A percentile compares a stretch with the other conserved stretches of the same genome.
Conservation (phyloP, 495 filamentous ascomycete genomes). For the Penicillium samsonianum region DNA sequence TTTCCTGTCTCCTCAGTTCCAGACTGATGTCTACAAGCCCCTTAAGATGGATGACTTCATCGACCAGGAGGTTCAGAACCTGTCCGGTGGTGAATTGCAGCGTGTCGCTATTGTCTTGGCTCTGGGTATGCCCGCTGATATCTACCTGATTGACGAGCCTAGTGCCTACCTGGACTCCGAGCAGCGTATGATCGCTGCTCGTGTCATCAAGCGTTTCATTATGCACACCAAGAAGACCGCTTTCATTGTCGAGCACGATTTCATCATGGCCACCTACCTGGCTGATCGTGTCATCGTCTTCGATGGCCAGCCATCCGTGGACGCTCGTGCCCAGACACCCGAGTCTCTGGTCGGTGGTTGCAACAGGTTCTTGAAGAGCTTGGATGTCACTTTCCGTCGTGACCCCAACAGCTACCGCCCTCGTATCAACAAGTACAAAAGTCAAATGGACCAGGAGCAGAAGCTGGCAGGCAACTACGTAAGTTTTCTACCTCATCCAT, state of each 20-base stretch:
- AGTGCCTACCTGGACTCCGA: constrained; percentile 96
- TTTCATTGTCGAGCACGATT: constrained; percentile 99
- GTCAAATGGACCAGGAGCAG: constrained; percentile 96
- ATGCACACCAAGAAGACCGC: constrained; percentile 99
- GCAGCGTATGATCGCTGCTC: constrained; percentile 94
- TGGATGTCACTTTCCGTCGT: constrained; percentile 97
- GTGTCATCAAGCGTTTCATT: constrained; percentile 99
- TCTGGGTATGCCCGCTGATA: constrained; percentile 92
- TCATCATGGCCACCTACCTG: constrained; percentile 98
- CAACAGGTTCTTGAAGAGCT: constrained; percentile 92
- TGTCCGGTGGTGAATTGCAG: constrained; percentile 98
- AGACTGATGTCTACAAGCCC: constrained; percentile 99
- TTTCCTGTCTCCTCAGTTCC: constrained; percentile 95
- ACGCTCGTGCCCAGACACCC: constrained; percentile 83
- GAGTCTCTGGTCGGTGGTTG: constrained; percentile 93
- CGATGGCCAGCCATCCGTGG: constrained; percentile 85
- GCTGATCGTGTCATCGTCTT: constrained; percentile 99
- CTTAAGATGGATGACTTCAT: constrained; percentile 98
- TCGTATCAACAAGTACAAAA: constrained; percentile 96
- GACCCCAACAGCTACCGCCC: constrained; percentile 95
- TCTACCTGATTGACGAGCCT: constrained; percentile 97
- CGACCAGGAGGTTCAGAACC: constrained; percentile 97
- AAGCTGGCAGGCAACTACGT: constrained; percentile 85
- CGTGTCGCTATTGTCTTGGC: constrained; percentile 97
- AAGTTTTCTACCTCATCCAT: constrained; percentile 41